phyloP scores from a whole-genome alignment of 2,329 filamentous ascomycete genomes.

The Arachnopeziza araneosa region DNA sequence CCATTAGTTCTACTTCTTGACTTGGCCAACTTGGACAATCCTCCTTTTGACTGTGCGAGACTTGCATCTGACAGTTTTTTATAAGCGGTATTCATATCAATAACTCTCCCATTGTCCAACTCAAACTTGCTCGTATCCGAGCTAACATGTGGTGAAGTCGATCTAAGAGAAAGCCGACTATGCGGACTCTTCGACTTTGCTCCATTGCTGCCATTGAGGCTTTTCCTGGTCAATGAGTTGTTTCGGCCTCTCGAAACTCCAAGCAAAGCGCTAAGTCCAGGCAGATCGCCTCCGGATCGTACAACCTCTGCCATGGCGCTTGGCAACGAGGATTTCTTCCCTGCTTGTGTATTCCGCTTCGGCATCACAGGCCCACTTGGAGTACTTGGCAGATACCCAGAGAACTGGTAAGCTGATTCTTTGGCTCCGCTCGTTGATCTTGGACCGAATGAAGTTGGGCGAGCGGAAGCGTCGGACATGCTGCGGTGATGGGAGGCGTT shows the following conservation, averaged over 20 bases:
- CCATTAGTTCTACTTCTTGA: conserved; percentile 21
- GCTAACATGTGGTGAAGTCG: conserved; percentile 23
- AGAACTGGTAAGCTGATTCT: conserved; percentile 55
- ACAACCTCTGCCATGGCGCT: conserved; percentile 49
- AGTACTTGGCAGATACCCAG: conserved; percentile 49
- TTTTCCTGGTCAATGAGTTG: conserved; percentile 19
- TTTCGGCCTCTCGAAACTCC: conserved; percentile 19
- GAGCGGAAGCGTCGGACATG: conserved; percentile 48
- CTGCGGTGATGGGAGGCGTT: conserved; percentile 34
- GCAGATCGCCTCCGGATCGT: conserved; percentile 42
- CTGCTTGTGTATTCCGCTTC: conserved; percentile 46
- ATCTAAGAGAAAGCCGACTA: conserved; percentile 25
- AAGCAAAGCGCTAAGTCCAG: conserved; percentile 36
- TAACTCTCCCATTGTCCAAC: conserved; percentile 53
- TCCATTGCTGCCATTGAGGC: conserved; percentile 8
- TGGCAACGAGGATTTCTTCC: conserved; percentile 32
- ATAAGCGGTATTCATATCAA: conserved; percentile 67
- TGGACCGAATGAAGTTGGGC: conserved; percentile 43
- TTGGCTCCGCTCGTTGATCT: conserved; percentile 31
- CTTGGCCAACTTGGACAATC: conserved; percentile 43
- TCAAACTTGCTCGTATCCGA: conserved; percentile 37
- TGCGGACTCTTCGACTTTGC: conserved; percentile 29
- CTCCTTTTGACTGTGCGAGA: conserved; percentile 57
- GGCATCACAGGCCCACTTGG: conserved; percentile 36
- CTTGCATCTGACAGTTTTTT: conserved; percentile 67